Conservation (phyloP, 1,139 yeast genomes). For the Sugiyamaella pinicola region DNA sequence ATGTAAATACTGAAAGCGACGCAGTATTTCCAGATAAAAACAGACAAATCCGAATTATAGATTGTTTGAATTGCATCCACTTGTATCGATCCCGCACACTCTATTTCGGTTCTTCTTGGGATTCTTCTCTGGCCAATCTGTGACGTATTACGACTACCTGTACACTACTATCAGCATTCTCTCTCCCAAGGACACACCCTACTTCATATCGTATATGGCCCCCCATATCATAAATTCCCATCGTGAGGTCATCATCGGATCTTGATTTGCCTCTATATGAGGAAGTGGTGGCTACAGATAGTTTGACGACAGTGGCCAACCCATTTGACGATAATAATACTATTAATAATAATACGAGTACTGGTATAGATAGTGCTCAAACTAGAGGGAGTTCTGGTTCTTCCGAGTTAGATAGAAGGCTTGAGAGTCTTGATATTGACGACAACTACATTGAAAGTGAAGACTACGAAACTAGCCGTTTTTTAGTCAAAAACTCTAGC, state of each 20-base stretch:
- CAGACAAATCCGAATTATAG: too few relatives aligned
- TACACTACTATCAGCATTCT: neutral
- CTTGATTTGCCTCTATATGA: conserved; percentile 26
- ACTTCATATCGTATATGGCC: conserved; percentile 6
- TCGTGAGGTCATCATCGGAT: conserved; percentile 26
- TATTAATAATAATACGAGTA: too few relatives aligned
- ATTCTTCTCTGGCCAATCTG: neutral
- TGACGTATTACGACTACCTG: neutral
- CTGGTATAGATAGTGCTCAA: too few relatives aligned
- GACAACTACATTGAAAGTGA: conserved; percentile 21
- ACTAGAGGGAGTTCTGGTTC: neutral
- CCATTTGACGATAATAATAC: conserved; percentile 4
- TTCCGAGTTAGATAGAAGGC: conserved; percentile 2
- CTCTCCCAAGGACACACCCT: neutral
- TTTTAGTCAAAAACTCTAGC: conserved; percentile 7
- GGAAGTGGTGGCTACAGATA: conserved; percentile 19
- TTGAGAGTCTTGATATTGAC: conserved; percentile 29
- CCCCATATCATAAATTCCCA: conserved; percentile 9
- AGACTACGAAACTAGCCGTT: neutral
- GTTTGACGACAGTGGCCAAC: conserved; percentile 10
- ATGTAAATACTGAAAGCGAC: too few relatives aligned
- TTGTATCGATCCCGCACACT: too few relatives aligned
- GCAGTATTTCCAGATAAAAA: too few relatives aligned
- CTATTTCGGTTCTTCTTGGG: too few relatives aligned
- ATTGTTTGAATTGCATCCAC: too few relatives aligned